phyloP scores from a whole-genome alignment of 345 rosid genomes.

The Diplotaxis tenuifolia region DNA sequence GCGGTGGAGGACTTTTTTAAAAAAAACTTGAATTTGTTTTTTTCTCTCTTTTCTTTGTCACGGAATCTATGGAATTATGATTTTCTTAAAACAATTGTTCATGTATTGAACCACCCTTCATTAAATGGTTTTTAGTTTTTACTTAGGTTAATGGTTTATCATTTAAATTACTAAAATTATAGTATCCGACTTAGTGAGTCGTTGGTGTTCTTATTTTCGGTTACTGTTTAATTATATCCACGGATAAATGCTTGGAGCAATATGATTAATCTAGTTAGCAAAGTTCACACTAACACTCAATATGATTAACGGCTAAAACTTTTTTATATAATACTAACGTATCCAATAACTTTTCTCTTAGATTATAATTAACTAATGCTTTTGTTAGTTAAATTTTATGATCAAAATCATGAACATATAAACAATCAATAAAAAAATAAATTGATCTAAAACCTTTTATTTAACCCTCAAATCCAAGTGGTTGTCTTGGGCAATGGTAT shows the following conservation, averaged over 20 bases:
- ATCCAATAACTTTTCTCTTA: not conserved
- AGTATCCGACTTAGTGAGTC: not conserved
- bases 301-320: not conserved
- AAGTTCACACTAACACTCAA: not conserved
- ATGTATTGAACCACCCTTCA: slow-evolving; percentile 5
- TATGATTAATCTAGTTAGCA: not conserved
- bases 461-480: not conserved
- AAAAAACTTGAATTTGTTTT: not conserved
- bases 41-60: not conserved
- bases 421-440: not conserved
- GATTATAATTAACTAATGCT: not conserved
- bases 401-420: not conserved
- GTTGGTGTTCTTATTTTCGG: not conserved
- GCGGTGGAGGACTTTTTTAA: slow-evolving; percentile 33
- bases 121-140: not conserved
- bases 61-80: not conserved
- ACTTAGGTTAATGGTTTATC: slow-evolving; percentile 14
- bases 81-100: not conserved
- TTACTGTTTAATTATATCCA: not conserved
- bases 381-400: not conserved
- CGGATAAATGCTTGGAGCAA: not conserved
- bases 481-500: not conserved
- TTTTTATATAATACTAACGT: not conserved
- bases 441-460: not conserved
- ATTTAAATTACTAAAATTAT: not conserved